phyloP scores from a whole-genome alignment of 208 protist species.

The Kentomonas sorsogonicus region DNA sequence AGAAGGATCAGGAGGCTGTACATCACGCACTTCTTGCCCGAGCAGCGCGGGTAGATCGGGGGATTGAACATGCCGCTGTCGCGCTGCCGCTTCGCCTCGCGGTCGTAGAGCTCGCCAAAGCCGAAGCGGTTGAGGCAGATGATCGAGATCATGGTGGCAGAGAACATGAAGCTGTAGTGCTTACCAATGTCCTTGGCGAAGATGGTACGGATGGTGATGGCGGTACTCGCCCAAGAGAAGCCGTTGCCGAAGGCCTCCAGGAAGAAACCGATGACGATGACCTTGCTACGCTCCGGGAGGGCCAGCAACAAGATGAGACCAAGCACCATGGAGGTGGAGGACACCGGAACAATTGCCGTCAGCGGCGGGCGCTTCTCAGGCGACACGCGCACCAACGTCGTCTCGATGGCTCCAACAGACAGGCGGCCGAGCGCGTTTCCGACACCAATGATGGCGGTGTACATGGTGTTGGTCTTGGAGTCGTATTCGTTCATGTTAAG shows the following conservation, averaged over 20 bases:
- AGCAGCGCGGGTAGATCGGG: too few species aligned
- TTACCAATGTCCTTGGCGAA: constrained; percentile 36
- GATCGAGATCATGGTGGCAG: constrained; percentile 16
- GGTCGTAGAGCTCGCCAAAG: constrained; percentile 32
- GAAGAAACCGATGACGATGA: constrained; percentile 22
- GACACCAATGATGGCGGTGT: constrained; percentile 22
- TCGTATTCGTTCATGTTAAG: constrained; percentile 5
- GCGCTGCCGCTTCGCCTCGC: constrained; percentile 18
- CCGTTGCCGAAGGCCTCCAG: constrained; percentile 29
- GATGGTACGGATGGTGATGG: constrained; percentile 33
- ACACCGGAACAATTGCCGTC: constrained; percentile 17
- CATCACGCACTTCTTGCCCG: background rate
- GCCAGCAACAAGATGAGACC: constrained; percentile 20
- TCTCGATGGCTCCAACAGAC: constrained; percentile 19
- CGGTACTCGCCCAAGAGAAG: constrained; percentile 19
- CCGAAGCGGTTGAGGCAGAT: constrained; percentile 31
- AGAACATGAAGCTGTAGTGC: constrained; percentile 34
- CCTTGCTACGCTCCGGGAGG: constrained; percentile 17
- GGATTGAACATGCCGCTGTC: too few species aligned
- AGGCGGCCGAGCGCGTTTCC: constrained; percentile 26
- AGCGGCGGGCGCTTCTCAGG: constrained; percentile 27
- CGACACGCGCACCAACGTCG: constrained; percentile 11
- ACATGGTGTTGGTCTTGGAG: constrained; percentile 14
- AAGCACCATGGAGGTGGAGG: constrained; percentile 15
- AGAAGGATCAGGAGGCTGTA: background rate